Percentiles rank a stretch among this genome's conserved stretches.
Evolutionary conservation across 2,329 filamentous ascomycete genomes (phyloP).

Genomic region (Xylariales sp.): DNA sequence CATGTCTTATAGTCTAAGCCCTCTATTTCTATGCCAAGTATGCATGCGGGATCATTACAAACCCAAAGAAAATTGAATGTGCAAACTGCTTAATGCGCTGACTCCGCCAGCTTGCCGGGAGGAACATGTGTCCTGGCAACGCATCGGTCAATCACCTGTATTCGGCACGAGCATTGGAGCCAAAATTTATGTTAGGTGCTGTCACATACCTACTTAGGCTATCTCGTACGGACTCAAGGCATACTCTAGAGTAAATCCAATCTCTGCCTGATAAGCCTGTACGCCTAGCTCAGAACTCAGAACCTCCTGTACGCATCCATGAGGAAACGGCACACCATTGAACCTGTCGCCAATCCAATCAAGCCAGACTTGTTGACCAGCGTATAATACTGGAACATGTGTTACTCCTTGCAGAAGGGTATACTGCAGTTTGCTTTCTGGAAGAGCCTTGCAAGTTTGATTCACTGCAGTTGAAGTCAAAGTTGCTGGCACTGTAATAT

Average conservation of each 20-base stretch:
- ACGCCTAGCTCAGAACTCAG: not conserved
- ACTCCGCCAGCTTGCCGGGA: no score
- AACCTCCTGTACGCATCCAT: not conserved
- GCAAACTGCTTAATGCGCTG: no score
- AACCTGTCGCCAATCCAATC: slow-evolving; percentile 8
- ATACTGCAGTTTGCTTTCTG: slow-evolving; percentile 3
- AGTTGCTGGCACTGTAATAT: not conserved
- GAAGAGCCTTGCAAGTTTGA: slow-evolving; percentile 1
- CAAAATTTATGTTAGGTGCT: no score
- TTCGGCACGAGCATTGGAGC: no score
- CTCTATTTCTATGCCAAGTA: no score
- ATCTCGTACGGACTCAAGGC: slow-evolving; percentile 5
- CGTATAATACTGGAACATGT: slow-evolving; percentile 5
- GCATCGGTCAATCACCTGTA: no score
- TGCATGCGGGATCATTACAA: no score
- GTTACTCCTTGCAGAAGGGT: slow-evolving; percentile 3
- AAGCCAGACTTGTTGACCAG: slow-evolving; percentile 7
- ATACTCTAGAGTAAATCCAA: slow-evolving; percentile 6
- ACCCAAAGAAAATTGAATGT: no score
- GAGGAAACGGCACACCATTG: not conserved
- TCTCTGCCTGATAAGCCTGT: slow-evolving; percentile 4
- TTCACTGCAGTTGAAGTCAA: slow-evolving; percentile 1
- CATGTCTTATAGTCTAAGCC: no score
- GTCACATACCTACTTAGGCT: not conserved
- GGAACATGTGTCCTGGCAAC: no score